Base-by-base conservation (phyloP, 2,329 filamentous ascomycete genomes). In the Paracoccidioides lutzii region DNA sequence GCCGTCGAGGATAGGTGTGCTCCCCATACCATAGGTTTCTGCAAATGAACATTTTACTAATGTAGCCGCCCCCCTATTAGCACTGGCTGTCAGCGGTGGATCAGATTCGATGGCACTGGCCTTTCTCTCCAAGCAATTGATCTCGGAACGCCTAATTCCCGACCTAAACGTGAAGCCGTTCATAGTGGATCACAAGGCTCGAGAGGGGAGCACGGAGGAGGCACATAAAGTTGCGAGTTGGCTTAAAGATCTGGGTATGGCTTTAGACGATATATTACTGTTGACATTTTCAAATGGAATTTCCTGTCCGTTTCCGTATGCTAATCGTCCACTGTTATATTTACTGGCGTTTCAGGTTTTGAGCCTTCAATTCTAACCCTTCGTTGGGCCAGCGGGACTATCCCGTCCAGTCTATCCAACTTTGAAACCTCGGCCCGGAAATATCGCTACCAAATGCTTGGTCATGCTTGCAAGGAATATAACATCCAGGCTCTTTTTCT, bases 81-180 rank as follows among this genome's bases (percentile, higher is more conserved):
- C 79, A 54, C 74, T 97, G 57, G 93, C 90, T 14, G 76, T 97
- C 59, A 96, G 90, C 66, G 93, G 93, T 30, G 93, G 93, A 6
- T 87, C 93, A 42, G 93, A 98, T 70, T 97, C 91, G n/a, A 98
- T 97, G 90, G 91, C 91, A 33, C 76, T 98, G 58, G 89, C 90
- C 55, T 83, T 77, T 58, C 78, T 97, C 40, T 88, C 87, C 66
- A 78, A 76, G 51, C 70, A 74, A 48, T 60, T 72, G 57, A 65
- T 69, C 63, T 79, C 55, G 37, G 57, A 62, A 5, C 60, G 56
- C 30, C 22, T 42, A 30, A 55, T 61, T 41, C 61, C 60, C 10
- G 57, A 57, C 52, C 45, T 68, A 37, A 48, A 66, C 12, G 72
- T 79, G 22, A 75, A 74, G 46, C 81, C 76, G 0, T 81, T 83